Evolutionary conservation across 139 green algal genomes (phyloP).

Genomic region (Monoraphidium neglectum): DNA sequence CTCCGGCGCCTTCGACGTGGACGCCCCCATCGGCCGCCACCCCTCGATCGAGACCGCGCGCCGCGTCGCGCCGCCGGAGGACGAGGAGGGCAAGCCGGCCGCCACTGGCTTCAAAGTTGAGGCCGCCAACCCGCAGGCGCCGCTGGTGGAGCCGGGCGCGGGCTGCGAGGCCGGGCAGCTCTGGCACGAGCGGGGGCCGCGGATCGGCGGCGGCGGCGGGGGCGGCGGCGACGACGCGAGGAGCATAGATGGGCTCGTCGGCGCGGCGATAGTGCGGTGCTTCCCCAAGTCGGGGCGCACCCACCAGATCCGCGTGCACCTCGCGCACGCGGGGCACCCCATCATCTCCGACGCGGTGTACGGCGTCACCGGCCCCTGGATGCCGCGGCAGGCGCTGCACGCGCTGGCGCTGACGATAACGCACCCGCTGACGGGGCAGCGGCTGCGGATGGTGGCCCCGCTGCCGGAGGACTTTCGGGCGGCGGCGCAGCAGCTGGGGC

Average conservation of each 20-base stretch:
- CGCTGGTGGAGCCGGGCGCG: conserved; percentile 13
- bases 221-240: neutral
- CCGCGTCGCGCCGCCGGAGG: neutral
- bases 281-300: conserved; percentile 64
- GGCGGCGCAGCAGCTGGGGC: conserved; percentile 39
- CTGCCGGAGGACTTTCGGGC: conserved; percentile 62
- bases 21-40: conserved; percentile 66
- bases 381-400: conserved; percentile 71
- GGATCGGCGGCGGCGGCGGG: neutral
- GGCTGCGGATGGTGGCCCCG: conserved; percentile 55
- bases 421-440: conserved; percentile 37
- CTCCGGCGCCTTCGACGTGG: conserved; percentile 41
- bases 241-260: neutral
- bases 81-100: conserved; percentile 66
- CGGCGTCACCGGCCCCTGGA: conserved; percentile 64
- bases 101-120: conserved; percentile 63
- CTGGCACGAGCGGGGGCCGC: conserved; percentile 10
- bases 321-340: conserved; percentile 64
- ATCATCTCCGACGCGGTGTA: conserved; percentile 78
- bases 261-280: conserved; percentile 50
- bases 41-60: conserved; percentile 15
- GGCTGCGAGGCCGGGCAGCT: conserved; percentile 4
- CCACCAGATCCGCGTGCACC: conserved; percentile 81
- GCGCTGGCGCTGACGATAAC: conserved; percentile 53
- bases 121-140: conserved; percentile 14